Base-by-base conservation (phyloP, 2,329 filamentous ascomycete genomes). In the Paraphaeosphaeria minitans region DNA sequence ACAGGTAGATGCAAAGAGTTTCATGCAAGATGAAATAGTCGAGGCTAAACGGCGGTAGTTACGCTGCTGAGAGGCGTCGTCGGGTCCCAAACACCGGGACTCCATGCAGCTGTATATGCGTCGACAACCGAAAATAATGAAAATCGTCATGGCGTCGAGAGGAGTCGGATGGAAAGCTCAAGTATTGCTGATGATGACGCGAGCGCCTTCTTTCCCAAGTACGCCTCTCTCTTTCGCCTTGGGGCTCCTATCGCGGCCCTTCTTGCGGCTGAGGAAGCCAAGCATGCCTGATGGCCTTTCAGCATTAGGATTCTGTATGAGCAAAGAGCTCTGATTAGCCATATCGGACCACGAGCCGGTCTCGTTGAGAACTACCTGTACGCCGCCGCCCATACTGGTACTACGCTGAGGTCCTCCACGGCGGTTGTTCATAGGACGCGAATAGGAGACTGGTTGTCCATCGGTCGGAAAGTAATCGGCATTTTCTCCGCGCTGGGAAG, bases 161-260 rank as follows among this genome's bases (percentile, higher is more conserved):
- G 48, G 33, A 31, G 35, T 19, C 29, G 33, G 21, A 48, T 43
- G 14, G 45, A 41, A 52, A 27, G 33, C 55, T 76, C 66, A 78
- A 16, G 75, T 76, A 57, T 77, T 78, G 65, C 76, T 78, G 67
- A 82, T 80, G 53, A 83, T 77, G 52, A 82, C 81, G 66, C 95
- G 85, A 12, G 95, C 93, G 16, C 95, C 95, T 75, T 98, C 93
- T 74, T 98, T 98, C 57, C 95, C 95, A 58, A 99, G 75, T 8
- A 99, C 93, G 58, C 95, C 95, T 56, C 92, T 86, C 79, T 98
- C 93, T 76, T 92, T 94, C 27, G 93, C 93, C 80, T 97, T 97
- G 1, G 95, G 95, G 74, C 93, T 97, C 77, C 93, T 88, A 56
- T 93, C 92, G 63, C 93, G 84, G 29, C 93, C 92, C 81, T 92